Conservation (phyloP, 306 rosid genomes). For the Vigna hirtella region DNA sequence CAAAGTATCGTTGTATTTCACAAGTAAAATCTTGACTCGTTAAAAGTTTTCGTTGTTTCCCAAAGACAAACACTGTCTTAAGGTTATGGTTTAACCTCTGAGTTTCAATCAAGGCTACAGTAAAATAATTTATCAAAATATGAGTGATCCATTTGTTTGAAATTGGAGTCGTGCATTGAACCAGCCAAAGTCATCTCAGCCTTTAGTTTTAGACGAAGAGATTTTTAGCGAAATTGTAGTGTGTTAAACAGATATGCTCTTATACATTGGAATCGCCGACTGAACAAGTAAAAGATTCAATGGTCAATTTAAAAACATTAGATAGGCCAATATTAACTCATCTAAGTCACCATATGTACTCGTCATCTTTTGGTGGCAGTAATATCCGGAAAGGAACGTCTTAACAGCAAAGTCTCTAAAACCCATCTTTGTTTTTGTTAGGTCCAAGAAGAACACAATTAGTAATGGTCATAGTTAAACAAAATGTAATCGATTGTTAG, state of each 20-base stretch:
- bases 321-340: neutral
- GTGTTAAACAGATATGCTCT: neutral
- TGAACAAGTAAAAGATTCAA: slow-evolving; percentile 12
- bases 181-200: neutral
- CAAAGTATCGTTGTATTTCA: neutral
- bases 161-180: slow-evolving; percentile 7
- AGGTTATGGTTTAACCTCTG: slow-evolving; percentile 1
- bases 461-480: neutral
- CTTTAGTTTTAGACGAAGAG: neutral
- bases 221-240: neutral
- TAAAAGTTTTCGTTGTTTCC: neutral
- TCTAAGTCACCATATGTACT: neutral
- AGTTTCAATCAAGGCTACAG: slow-evolving; percentile 14
- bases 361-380: neutral
- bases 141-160: slow-evolving; percentile 46
- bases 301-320: slow-evolving; percentile 6
- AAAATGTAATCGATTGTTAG: neutral
- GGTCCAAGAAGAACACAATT: neutral
- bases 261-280: neutral
- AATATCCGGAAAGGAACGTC: slow-evolving; percentile 10
- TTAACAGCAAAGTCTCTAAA: neutral
- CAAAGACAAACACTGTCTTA: neutral
- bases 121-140: neutral
- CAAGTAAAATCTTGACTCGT: neutral
- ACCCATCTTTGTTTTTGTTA: neutral